A percentile compares a stretch with the other conserved stretches of the same genome.
phyloP scores from a whole-genome alignment of 768 basidiomycete genomes.

The Calocera cornea region DNA sequence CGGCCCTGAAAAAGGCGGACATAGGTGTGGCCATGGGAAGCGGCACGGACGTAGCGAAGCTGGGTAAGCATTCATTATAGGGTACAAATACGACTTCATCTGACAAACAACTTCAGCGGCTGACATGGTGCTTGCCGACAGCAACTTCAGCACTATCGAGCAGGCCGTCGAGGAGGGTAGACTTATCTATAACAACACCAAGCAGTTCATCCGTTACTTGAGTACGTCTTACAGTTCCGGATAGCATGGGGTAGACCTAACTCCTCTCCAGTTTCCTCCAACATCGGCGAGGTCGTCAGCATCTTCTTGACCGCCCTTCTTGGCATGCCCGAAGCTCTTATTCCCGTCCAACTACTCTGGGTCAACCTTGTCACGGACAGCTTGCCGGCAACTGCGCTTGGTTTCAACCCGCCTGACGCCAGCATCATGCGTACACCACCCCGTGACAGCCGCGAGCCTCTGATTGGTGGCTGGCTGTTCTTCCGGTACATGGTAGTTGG shows the following conservation, averaged over 20 bases:
- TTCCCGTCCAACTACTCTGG: constrained; percentile 96
- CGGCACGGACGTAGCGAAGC: constrained; percentile 94
- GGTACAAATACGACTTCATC: neutral
- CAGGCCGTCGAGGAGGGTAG: constrained; percentile 93
- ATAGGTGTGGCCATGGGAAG: constrained; percentile 99
- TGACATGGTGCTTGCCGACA: constrained; percentile 95
- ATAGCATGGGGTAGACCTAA: neutral
- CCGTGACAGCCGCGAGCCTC: constrained; percentile 75
- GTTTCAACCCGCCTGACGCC: constrained; percentile 95
- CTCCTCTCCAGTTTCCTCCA: constrained; percentile 58
- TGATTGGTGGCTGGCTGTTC: constrained; percentile 88
- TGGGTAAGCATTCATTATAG: constrained; percentile 21
- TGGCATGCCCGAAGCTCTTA: constrained; percentile 98
- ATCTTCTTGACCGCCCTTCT: constrained; percentile 95
- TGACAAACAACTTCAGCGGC: constrained; percentile 38
- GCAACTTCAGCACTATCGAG: constrained; percentile 96
- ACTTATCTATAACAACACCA: constrained; percentile 98
- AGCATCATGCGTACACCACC: constrained; percentile 95
- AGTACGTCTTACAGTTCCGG: constrained; percentile 38
- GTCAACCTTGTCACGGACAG: constrained; percentile 97
- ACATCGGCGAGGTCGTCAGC: constrained; percentile 92
- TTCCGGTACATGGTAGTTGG: constrained; percentile 92
- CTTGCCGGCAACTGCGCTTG: constrained; percentile 89
- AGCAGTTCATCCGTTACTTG: constrained; percentile 98
- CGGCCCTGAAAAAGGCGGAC: constrained; percentile 90